These are phyloP conservation scores for Penicillium sp. DNA, from an alignment of 2,329 filamentous ascomycete species.

Conservation along the genomic window DNA sequence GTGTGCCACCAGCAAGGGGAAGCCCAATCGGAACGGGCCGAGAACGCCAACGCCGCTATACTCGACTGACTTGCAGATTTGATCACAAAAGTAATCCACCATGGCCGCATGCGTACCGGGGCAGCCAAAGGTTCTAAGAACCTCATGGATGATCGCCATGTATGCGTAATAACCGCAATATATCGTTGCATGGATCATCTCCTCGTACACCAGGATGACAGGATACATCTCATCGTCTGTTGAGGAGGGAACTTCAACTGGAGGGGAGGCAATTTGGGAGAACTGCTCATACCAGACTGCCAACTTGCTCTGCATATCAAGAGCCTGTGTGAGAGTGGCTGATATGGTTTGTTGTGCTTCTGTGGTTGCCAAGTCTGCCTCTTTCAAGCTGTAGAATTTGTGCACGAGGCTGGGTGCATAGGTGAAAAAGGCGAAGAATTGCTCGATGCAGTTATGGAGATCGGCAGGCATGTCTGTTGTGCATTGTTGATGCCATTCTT, in stretches of 20 bases:
- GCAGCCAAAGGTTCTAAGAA: slow-evolving; percentile 19
- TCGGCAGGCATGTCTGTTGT: slow-evolving; percentile 9
- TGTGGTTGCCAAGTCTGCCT: slow-evolving; percentile 11
- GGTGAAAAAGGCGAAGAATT: slow-evolving; percentile 28
- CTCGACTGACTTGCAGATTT: slow-evolving; percentile 32
- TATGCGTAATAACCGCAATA: slow-evolving; percentile 27
- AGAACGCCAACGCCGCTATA: slow-evolving; percentile 23
- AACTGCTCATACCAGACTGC: slow-evolving; percentile 22
- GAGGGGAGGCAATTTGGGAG: slow-evolving; percentile 14
- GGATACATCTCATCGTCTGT: slow-evolving; percentile 21
- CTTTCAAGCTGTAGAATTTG: slow-evolving; percentile 21
- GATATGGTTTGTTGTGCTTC: slow-evolving; percentile 13
- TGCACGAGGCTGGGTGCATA: slow-evolving; percentile 26
- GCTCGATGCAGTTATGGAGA: slow-evolving; percentile 22
- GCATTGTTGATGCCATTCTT: slow-evolving; percentile 26
- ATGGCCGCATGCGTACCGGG: slow-evolving; percentile 23
- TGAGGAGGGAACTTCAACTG: slow-evolving; percentile 18
- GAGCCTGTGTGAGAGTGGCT: slow-evolving; percentile 12
- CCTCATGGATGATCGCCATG: slow-evolving; percentile 27
- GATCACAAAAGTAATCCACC: slow-evolving; percentile 25
- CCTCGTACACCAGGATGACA: slow-evolving; percentile 20
- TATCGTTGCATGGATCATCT: slow-evolving; percentile 21
- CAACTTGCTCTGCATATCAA: slow-evolving; percentile 22
- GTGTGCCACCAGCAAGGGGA: slow-evolving; percentile 25
- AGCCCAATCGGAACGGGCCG: slow-evolving; percentile 27